Percentiles rank a stretch among this genome's conserved stretches.
Conservation (phyloP, 345 rosid genomes). For the Ceriops decandra region DNA sequence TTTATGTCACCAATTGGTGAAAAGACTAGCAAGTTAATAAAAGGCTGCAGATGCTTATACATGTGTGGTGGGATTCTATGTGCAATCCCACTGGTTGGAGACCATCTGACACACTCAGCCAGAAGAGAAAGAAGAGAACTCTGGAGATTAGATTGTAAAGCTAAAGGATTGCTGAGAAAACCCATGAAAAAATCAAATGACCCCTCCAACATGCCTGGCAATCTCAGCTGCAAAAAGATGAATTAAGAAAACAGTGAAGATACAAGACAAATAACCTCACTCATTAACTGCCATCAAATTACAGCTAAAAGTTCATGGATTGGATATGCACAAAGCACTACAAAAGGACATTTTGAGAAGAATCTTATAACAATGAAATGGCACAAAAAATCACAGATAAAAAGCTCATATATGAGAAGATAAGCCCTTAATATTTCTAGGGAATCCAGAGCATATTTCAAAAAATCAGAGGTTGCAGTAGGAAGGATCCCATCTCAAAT, state of each 20-base stretch:
- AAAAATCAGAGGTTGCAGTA: too few relatives aligned
- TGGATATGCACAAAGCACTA: background rate
- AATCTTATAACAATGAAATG: background rate
- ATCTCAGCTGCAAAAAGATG: conserved; percentile 49
- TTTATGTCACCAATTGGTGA: conserved; percentile 51
- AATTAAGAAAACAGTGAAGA: conserved; percentile 8
- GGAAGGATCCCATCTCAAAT: too few relatives aligned
- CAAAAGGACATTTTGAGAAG: background rate
- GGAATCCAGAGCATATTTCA: too few relatives aligned
- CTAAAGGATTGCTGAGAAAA: conserved; percentile 49
- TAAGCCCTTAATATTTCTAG: too few relatives aligned
- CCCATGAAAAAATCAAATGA: conserved; percentile 75
- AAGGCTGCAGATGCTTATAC: conserved; percentile 69
- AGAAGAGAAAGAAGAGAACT: conserved; percentile 61
- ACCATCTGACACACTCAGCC: conserved; percentile 51
- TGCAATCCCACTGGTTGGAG: conserved; percentile 42
- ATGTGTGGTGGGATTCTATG: conserved; percentile 53
- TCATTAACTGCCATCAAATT: background rate
- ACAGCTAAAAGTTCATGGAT: background rate
- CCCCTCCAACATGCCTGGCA: conserved; percentile 71
- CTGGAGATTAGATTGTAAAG: conserved; percentile 52
- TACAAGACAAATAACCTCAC: background rate
- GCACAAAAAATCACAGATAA: background rate
- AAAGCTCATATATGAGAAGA: background rate
- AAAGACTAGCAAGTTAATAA: conserved; percentile 55